phyloP scores from a whole-genome alignment of 306 rosid genomes.

The Lathyrus aphaca region DNA sequence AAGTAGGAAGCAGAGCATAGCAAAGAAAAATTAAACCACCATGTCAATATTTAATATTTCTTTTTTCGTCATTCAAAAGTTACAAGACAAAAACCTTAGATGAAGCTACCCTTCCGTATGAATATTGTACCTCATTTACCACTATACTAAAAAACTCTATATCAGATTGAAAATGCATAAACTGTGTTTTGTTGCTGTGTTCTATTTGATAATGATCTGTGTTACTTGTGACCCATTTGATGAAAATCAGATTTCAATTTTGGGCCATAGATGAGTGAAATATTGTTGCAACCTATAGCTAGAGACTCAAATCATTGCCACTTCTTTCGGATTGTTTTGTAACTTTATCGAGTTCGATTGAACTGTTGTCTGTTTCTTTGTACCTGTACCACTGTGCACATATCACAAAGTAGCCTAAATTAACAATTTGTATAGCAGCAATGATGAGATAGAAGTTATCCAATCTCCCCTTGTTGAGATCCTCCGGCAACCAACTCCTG shows the following conservation, averaged over 20 bases:
- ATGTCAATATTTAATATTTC: constrained; percentile 9
- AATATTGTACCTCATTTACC: constrained; percentile 2
- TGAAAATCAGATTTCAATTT: constrained; percentile 21
- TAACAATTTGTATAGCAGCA: constrained; percentile 50
- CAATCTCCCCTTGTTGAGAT: constrained; percentile 82
- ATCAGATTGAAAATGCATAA: constrained; percentile 14
- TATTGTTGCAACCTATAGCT: constrained; percentile 11
- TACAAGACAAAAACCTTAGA: constrained; percentile 18
- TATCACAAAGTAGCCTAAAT: constrained; percentile 61
- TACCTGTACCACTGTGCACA: constrained; percentile 72
- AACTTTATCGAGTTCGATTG: constrained; percentile 42
- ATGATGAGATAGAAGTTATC: constrained; percentile 65
- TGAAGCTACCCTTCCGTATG: constrained; percentile 4
- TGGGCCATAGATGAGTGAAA: constrained; percentile 5
- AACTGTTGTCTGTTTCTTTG: constrained; percentile 46
- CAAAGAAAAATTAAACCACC: neutral
- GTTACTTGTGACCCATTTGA: constrained; percentile 18
- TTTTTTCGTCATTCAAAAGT: constrained; percentile 17
- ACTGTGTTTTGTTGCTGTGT: constrained; percentile 24
- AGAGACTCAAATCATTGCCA: constrained; percentile 34
- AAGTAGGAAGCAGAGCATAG: neutral
- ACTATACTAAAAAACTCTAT: neutral
- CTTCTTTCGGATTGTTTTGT: constrained; percentile 41
- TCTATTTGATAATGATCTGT: constrained; percentile 22
- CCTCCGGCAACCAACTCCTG: constrained; percentile 73